A percentile compares a stretch with the other conserved stretches of the same genome.
Conservation (phyloP, 306 rosid genomes). For the Fagus sylvatica region DNA sequence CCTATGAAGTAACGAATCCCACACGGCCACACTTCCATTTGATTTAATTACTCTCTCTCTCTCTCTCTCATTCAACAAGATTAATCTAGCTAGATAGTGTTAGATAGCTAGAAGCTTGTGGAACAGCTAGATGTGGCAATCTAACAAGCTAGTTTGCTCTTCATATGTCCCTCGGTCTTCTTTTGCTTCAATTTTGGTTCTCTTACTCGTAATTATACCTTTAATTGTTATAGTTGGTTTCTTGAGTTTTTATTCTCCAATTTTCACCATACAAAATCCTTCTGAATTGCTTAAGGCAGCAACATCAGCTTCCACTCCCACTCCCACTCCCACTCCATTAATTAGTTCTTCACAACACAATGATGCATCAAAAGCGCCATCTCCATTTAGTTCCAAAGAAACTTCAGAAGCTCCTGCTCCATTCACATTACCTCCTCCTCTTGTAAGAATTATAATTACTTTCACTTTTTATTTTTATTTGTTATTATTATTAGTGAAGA, state of each 20-base stretch:
- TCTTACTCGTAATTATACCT: slow-evolving; percentile 13
- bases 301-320: too few relatives aligned
- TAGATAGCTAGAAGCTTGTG: not conserved
- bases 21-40: not conserved
- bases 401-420: not conserved
- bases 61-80: not conserved
- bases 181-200: slow-evolving; percentile 10
- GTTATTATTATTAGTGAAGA: too few relatives aligned
- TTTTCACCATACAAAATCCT: not conserved
- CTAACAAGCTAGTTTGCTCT: slow-evolving; percentile 11
- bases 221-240: slow-evolving; percentile 21
- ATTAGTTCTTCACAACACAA: not conserved
- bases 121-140: slow-evolving; percentile 16
- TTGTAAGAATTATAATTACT: slow-evolving; percentile 7
- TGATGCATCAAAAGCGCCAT: not conserved
- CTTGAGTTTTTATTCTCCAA: slow-evolving; percentile 10
- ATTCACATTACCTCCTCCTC: not conserved
- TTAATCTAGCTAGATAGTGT: not conserved
- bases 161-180: slow-evolving; percentile 2
- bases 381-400: slow-evolving; percentile 1
- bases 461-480: slow-evolving; percentile 1
- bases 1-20: slow-evolving; percentile 34
- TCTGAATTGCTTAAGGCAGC: not conserved
- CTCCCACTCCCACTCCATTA: slow-evolving; percentile 22
- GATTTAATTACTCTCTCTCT: not conserved